phyloP scores from a whole-genome alignment of 164 flowering plant genomes.

The Chimonanthus praecox region DNA sequence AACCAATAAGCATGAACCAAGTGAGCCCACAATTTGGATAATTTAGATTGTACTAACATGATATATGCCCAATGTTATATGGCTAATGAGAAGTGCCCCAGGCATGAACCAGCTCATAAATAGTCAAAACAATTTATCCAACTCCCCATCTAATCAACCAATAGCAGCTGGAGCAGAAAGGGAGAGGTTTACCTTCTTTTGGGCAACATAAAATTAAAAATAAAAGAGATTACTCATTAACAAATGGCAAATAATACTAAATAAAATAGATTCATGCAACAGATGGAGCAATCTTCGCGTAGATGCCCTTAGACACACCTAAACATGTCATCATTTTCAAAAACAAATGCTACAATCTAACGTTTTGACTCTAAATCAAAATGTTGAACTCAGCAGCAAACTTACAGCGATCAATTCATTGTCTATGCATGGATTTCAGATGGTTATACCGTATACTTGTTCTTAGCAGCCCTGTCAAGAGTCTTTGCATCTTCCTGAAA shows the following conservation, averaged over 20 bases:
- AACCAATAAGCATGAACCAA: background rate
- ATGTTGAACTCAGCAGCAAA: background rate
- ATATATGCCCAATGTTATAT: background rate
- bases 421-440: background rate
- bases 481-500: slow-evolving; percentile 76
- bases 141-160: background rate
- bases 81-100: background rate
- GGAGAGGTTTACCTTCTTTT: background rate
- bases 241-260: background rate
- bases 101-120: background rate
- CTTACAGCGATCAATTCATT: background rate
- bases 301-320: background rate
- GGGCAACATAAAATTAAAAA: too few species aligned
- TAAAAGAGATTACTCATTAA: too few species aligned
- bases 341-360: background rate
- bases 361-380: background rate
- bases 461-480: slow-evolving; percentile 56
- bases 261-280: background rate
- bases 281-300: background rate
- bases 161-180: background rate
- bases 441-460: slow-evolving; percentile 27
- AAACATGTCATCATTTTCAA: background rate
- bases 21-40: background rate
- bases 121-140: background rate
- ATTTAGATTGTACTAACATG: background rate